Percentiles rank a stretch among this genome's conserved stretches.
phyloP scores from a whole-genome alignment of 176 grass and related monocot genomes.

The Sorghum bicolor region DNA sequence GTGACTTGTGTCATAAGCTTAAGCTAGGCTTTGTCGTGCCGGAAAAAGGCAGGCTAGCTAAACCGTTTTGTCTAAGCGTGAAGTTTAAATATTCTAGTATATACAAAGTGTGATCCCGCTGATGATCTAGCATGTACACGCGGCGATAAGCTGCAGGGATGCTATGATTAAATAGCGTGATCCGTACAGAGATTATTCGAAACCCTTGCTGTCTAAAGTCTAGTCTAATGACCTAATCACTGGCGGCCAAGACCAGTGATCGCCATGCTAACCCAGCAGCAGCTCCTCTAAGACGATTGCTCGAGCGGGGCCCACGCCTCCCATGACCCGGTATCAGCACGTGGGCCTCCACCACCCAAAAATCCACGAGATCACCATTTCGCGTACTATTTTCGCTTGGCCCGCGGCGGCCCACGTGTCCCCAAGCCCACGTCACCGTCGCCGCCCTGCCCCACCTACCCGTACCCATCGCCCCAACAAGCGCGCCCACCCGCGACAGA shows the following conservation, averaged over 20 bases:
- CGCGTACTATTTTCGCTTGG: constrained; percentile 35
- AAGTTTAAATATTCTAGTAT: background rate
- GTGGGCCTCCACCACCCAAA: constrained; percentile 7
- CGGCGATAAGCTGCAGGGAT: background rate
- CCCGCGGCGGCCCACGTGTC: constrained; percentile 26
- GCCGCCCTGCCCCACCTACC: constrained; percentile 25
- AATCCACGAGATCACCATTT: constrained; percentile 28
- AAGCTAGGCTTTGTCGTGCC: background rate
- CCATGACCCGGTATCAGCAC: constrained; percentile 34
- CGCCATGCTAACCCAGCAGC: background rate
- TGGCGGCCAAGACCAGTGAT: background rate
- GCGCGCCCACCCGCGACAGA: background rate
- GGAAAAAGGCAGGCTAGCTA: background rate
- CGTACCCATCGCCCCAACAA: background rate
- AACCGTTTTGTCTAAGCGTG: background rate
- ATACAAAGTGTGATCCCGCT: background rate
- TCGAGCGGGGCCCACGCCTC: constrained; percentile 8
- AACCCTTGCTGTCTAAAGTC: background rate
- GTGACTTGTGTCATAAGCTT: background rate
- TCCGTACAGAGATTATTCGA: background rate
- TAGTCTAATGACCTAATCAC: background rate
- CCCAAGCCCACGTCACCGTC: constrained; percentile 31
- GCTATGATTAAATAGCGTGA: background rate
- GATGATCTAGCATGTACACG: background rate
- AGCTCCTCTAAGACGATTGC: background rate